Percentiles rank a stretch among this genome's conserved stretches.
Evolutionary conservation across 495 filamentous ascomycete genomes (phyloP).

Genomic region (Penicillium cosmopolitanum): DNA sequence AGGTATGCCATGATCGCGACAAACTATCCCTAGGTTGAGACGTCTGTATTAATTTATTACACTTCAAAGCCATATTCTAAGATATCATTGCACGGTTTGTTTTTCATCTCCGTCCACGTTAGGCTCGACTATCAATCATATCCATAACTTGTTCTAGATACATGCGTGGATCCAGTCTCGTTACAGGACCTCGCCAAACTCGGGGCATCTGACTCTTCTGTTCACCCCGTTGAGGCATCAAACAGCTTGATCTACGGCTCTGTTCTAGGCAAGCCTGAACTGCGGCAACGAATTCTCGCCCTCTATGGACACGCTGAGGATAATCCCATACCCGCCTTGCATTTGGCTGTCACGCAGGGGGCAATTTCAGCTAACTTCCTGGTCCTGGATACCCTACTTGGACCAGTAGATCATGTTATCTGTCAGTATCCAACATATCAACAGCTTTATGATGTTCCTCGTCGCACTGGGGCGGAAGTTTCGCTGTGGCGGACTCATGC

Average conservation of each 20-base stretch:
- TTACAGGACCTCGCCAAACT: conserved; percentile 12
- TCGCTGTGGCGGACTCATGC: conserved; percentile 70
- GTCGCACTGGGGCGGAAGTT: conserved; percentile 73
- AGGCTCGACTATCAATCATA: neutral
- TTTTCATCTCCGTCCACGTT: neutral
- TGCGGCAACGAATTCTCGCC: conserved; percentile 11
- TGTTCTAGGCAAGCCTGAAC: conserved; percentile 1
- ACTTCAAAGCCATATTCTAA: neutral
- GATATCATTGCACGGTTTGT: conserved; percentile 12
- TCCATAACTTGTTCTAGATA: conserved; percentile 9
- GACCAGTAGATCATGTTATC: conserved; percentile 78
- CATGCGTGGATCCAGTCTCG: conserved; percentile 18
- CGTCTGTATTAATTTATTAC: no score
- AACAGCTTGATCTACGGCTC: conserved; percentile 8
- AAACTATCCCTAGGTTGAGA: neutral
- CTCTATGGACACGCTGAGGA: conserved; percentile 37
- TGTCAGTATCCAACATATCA: conserved; percentile 85
- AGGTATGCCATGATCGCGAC: conserved; percentile 4
- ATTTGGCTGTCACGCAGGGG: conserved; percentile 67
- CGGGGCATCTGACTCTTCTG: neutral
- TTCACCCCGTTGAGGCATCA: neutral
- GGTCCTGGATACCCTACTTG: conserved; percentile 68
- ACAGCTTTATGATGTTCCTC: conserved; percentile 75
- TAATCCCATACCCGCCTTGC: conserved; percentile 34
- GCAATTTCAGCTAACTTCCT: conserved; percentile 80